Conservation (phyloP, 164 flowering plant species). For the Euptelea pleiosperma region DNA sequence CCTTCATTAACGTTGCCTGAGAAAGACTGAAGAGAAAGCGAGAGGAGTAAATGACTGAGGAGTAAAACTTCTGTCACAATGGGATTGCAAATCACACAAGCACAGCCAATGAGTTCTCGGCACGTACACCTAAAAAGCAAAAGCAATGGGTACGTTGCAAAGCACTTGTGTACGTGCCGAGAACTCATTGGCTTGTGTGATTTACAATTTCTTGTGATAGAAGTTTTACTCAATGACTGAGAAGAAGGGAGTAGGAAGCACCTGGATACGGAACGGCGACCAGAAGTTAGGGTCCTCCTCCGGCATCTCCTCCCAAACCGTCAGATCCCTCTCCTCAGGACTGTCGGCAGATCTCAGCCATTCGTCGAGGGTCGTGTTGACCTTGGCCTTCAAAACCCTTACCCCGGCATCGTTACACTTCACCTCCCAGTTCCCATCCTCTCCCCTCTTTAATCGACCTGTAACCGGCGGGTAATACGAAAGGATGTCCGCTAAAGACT, state of each 20-base stretch:
- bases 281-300: conserved; percentile 55
- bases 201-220: too few relatives aligned
- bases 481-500: conserved; percentile 42
- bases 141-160: too few relatives aligned
- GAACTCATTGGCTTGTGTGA: too few relatives aligned
- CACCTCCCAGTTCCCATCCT: conserved; percentile 57
- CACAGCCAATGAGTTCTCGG: too few relatives aligned
- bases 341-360: conserved; percentile 62
- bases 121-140: too few relatives aligned
- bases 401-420: conserved; percentile 78
- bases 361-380: conserved; percentile 49
- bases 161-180: too few relatives aligned
- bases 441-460: conserved; percentile 50
- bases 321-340: conserved; percentile 51
- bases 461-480: conserved; percentile 51
- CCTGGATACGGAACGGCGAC: conserved; percentile 82
- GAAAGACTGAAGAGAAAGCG: too few relatives aligned
- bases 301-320: conserved; percentile 66
- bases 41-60: too few relatives aligned
- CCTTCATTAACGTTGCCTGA: too few relatives aligned
- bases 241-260: conserved; percentile 12
- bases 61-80: too few relatives aligned
- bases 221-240: too few relatives aligned
- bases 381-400: conserved; percentile 48
- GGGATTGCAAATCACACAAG: too few relatives aligned